Evolutionary conservation across 2,329 filamentous ascomycete species (phyloP), one percentile per base, ranked within the genome.

Genomic region (Plenodomus lindquistii): DNA sequence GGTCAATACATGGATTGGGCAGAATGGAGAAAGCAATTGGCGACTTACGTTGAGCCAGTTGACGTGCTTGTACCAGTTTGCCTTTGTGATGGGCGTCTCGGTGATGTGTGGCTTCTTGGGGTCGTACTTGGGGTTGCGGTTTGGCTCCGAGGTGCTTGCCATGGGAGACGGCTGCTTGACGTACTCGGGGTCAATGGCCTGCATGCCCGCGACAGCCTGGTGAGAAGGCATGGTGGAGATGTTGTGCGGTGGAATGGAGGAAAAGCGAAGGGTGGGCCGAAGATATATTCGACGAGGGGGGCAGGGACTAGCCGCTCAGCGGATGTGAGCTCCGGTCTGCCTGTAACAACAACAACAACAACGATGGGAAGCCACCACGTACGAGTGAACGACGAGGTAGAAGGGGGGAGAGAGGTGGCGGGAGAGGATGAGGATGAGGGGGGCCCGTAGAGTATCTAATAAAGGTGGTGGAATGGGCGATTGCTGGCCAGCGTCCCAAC

Each of bases 51-150:
- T 96, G 62, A 96, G 82, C 91, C 92, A 96, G 81, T 96, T 91
- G 79, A 96, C 82, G 71, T 96, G 91, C 77, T 93, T 87, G 77
- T 92, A 86, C 89, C 89, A 94, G 79, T 96, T 96, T 59, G 80
- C 75, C 75, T 81, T 81, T 54, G 90, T 96, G 59, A 96, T 88
- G 58, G 88, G 87, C 56, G 82, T 82, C 54, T 95, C 91, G 61
- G 90, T 85, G 73, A 96, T 95, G 75, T 96, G 91, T 66, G 87
- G 82, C 78, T 95, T 96, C 79, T 86, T 83, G 42, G 81, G 78
- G 62, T 82, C 78, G 67, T 82, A 81, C 42, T 76, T 77, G 38
- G 71, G 59, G 59, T 78, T 79, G 49, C 63, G 74, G 67, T 80
- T 79, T 27, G 79, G 79, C 73, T 82, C 79, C 51, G 72, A 65